Conservation (phyloP, 1,284 basidiomycete genomes). For the Meripilus lineatus region DNA sequence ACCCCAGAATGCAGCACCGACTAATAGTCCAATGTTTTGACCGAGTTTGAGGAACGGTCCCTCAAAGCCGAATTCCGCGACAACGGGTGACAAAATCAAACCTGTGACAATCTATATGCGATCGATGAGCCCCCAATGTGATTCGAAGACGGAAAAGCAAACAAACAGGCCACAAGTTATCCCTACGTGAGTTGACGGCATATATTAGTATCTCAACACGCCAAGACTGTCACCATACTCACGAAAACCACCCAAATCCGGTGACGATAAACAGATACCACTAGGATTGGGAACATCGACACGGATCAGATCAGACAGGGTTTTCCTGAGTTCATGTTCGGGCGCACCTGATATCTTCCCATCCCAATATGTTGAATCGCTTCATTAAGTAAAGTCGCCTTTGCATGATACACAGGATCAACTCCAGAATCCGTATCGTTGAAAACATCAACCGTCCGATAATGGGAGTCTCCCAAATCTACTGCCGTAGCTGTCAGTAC, state of each 20-base stretch:
- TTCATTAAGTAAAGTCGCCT: constrained; percentile 50
- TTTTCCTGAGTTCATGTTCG: too few relatives aligned
- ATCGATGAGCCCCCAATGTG: too few relatives aligned
- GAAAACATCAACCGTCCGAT: too few relatives aligned
- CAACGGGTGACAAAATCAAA: constrained; percentile 51
- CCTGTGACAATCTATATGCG: constrained; percentile 46
- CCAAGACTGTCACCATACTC: constrained; percentile 25
- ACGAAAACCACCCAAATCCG: constrained; percentile 72
- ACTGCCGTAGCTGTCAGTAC: too few relatives aligned
- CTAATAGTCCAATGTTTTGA: constrained; percentile 56
- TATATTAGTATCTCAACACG: too few relatives aligned
- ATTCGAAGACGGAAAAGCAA: constrained; percentile 5
- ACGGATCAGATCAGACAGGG: too few relatives aligned
- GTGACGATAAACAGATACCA: constrained; percentile 55
- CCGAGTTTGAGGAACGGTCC: constrained; percentile 55
- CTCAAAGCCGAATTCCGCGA: constrained; percentile 52
- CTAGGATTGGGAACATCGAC: too few relatives aligned
- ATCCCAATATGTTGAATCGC: constrained; percentile 63
- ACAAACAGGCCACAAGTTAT: constrained; percentile 45
- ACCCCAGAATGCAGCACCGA: constrained; percentile 63
- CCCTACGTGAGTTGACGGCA: too few relatives aligned
- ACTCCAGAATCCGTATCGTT: constrained; percentile 11
- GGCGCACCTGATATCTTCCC: constrained; percentile 61
- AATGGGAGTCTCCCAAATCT: too few relatives aligned
- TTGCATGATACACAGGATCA: constrained; percentile 52